These are phyloP conservation scores for Alternaria incomplexa DNA, from an alignment of 2,329 filamentous ascomycete genomes.

Conservation along the genomic window DNA sequence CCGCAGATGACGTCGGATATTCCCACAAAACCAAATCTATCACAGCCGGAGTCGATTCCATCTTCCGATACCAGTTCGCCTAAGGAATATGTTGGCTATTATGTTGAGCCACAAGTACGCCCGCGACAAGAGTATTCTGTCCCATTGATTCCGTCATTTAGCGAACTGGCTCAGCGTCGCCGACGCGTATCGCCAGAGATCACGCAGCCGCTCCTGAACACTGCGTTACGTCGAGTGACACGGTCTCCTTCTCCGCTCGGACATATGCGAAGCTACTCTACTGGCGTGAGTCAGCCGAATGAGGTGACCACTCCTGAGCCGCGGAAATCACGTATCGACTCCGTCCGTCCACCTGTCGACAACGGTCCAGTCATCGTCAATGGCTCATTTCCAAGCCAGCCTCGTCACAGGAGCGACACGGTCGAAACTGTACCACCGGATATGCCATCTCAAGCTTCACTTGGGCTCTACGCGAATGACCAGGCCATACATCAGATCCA, in stretches of 20 bases:
- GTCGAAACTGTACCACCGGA: constrained; percentile 33
- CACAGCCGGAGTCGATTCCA: constrained; percentile 25
- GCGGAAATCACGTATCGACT: constrained; percentile 38
- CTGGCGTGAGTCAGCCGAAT: constrained; percentile 24
- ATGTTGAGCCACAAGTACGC: constrained; percentile 50
- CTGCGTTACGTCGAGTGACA: constrained; percentile 45
- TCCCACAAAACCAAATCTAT: constrained; percentile 27
- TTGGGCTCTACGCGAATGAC: constrained; percentile 34
- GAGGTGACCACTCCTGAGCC: constrained; percentile 15
- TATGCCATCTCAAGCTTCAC: constrained; percentile 18
- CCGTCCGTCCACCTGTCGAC: constrained; percentile 34
- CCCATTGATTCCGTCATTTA: constrained; percentile 45
- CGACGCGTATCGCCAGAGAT: constrained; percentile 53
- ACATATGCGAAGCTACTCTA: constrained; percentile 51
- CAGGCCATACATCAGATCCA: constrained; percentile 34
- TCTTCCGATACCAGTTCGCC: constrained; percentile 47
- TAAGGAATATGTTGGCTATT: constrained; percentile 60
- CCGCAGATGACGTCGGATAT: constrained; percentile 26
- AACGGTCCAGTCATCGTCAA: constrained; percentile 49
- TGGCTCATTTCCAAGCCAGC: constrained; percentile 45
- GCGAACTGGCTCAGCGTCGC: constrained; percentile 50
- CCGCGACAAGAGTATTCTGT: constrained; percentile 49
- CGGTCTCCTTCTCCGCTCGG: constrained; percentile 57
- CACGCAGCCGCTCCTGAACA: constrained; percentile 46
- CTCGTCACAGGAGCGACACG: constrained; percentile 32